A percentile compares a stretch with the other conserved stretches of the same genome.
Conservation (phyloP, 768 basidiomycete species). For the Boletus subparvulus region DNA sequence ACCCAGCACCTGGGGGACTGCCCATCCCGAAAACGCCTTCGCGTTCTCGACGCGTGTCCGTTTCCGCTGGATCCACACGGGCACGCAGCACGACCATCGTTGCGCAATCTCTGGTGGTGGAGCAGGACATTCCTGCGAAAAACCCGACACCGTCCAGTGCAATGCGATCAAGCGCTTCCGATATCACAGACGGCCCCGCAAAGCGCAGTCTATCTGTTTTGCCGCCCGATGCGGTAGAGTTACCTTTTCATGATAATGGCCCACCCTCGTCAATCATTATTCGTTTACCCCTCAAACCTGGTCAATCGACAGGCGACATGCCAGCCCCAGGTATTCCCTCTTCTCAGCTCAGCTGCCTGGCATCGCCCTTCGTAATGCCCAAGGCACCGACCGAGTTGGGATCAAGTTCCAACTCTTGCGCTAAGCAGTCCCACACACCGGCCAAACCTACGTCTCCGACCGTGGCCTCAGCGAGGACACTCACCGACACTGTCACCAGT, state of each 20-base stretch:
- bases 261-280: constrained; percentile 25
- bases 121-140: constrained; percentile 2
- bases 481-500: neutral
- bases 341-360: constrained; percentile 9
- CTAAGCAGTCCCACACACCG: neutral
- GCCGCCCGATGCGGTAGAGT: constrained; percentile 16
- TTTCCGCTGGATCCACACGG: constrained; percentile 15
- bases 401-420: neutral
- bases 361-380: constrained; percentile 15
- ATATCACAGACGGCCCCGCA: neutral
- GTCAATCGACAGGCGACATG: neutral
- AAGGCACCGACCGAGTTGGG: constrained; percentile 1
- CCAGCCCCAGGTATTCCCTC: neutral
- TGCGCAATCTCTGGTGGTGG: constrained; percentile 3
- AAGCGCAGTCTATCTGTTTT: constrained; percentile 2
- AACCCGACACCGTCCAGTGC: neutral
- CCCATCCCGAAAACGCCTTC: constrained; percentile 19
- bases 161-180: neutral
- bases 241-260: constrained; percentile 8
- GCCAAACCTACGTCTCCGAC: constrained; percentile 1
- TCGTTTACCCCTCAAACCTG: constrained; percentile 16
- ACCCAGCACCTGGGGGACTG: neutral
- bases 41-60: constrained; percentile 20
- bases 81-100: constrained; percentile 16
- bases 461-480: neutral